Base-by-base conservation (phyloP, 2,329 filamentous ascomycete genomes). In the Colletotrichum orbiculare region DNA sequence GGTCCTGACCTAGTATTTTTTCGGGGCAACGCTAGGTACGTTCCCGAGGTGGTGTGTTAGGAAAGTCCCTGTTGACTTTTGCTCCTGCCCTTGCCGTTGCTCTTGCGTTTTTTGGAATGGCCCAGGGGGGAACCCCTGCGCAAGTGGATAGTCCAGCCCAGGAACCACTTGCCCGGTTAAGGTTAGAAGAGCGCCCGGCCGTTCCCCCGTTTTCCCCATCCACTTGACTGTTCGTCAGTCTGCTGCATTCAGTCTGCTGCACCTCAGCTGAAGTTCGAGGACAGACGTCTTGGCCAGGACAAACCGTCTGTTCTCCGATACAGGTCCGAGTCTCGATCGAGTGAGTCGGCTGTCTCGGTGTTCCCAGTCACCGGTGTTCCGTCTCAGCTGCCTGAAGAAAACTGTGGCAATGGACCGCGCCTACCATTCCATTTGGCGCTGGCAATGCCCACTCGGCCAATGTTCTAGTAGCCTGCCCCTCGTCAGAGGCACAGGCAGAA, bases 91-190 rank as follows among this genome's bases (percentile, higher is more conserved):
- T 41, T 25, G 25, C 25, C 25, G 25, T 25, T 4, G 35, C 39
- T 58, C 62, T 41, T 52, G 46, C 37, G 52, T 52, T 53, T 35
- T 15, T 45, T 25, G 25, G 25, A 25, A 25, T 25, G 25, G 33
- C 15, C 25, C 33, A n/a, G 62, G 58, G 58, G 46, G 41, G 13
- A 56, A 15, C 58, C 63, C 62, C 58, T 61, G 57, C 50, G n/a
- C 17, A 52, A 38, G 62, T 48, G 52, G 58, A 46, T 10, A 50
- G 15, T 15, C n/a, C 39, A 46, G 25, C 13, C 38, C 39, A 50
- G 58, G 25, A 48, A 53, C 46, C 62, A 37, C 62, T 62, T 62
- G 52, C 34, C 62, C 8, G 46, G 58, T 62, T 65, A 62, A 53
- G 52, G 62, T 65, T 65, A 65, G 62, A 11, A 25, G 10, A 10